Conservation (phyloP, 176 grass and related monocot species). For the Triticum dicoccoides region DNA sequence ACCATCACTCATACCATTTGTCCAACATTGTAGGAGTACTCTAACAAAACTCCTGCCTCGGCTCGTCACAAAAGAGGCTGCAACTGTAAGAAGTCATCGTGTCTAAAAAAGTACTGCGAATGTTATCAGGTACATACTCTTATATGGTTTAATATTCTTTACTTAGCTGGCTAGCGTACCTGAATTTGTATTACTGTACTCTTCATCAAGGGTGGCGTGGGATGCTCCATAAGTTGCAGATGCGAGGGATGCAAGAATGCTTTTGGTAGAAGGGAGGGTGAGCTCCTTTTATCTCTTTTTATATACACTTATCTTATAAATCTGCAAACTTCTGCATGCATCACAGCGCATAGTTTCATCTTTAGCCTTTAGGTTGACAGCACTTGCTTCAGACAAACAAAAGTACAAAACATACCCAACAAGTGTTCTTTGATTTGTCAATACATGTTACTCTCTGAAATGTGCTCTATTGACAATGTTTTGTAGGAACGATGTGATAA, state of each 20-base stretch:
- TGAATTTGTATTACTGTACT: constrained; percentile 36
- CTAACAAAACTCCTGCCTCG: constrained; percentile 94
- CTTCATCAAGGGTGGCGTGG: constrained; percentile 77
- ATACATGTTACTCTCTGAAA: neutral
- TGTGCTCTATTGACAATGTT: neutral
- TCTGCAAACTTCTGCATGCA: constrained; percentile 13
- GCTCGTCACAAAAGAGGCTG: constrained; percentile 96
- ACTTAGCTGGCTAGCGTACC: constrained; percentile 10
- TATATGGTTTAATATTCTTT: constrained; percentile 26
- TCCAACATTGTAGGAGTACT: constrained; percentile 54
- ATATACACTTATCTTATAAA: constrained; percentile 4
- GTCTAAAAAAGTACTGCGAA: constrained; percentile 98
- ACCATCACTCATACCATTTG: constrained; percentile 30
- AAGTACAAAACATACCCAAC: neutral
- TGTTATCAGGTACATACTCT: constrained; percentile 79
- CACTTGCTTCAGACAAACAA: neutral
- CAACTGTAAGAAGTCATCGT: constrained; percentile 97
- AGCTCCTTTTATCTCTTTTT: constrained; percentile 35
- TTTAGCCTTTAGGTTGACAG: constrained; percentile 7
- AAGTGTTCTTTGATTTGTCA: neutral
- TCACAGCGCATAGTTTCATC: constrained; percentile 15
- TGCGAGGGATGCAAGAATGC: constrained; percentile 95
- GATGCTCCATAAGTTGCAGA: constrained; percentile 89
- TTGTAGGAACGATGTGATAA: neutral
- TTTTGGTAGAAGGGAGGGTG: constrained; percentile 88